Base-by-base conservation (phyloP, 306 rosid species). In the Luffa aegyptiaca region DNA sequence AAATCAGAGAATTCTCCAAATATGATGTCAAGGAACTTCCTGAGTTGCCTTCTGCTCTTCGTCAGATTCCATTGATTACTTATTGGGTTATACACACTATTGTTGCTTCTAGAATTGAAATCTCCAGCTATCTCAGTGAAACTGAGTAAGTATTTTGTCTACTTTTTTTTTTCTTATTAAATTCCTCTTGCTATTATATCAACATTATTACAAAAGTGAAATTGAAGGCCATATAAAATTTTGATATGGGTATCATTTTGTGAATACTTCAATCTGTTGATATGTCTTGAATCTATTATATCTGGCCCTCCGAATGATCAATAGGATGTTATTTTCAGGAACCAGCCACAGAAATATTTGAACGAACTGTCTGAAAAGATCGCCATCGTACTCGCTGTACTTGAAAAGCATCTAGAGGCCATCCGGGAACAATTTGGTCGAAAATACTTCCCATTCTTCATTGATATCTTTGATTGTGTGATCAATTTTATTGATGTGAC, bases 41-140 rank as follows among this genome's bases (percentile, higher is more conserved):
- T 31, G 77, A 72, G 2, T 72, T 72, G 6, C 77, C 77, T 46
- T 26, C 58, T 6, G 77, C 77, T 72, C 77, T 72, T 46, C 77
- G 77, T 3, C 52, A 77, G 5, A 72, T 72, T 1, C 77, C 77
- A 2, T 26, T 72, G 0, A 48, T 72, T 26, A 72, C 77, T 72
- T 72, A 72, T 26, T 72, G 77, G 77, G 77, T 72, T 48, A 72
- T 72, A 14, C 77, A 72, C 42, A 72, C 77, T 3, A 48, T 72
- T 72, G 77, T 72, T 72, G 59, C 77, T 72, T 72, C 77, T 48
- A 46, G 77, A 72, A 72, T 72, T 13, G 77, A 72, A 42, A 1
- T 72, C 77, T 72, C 77, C n/a, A 48, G 13, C 58, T 72, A 77
- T 62, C 53, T 77, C 0, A 31, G n/a, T 26, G 70, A 77, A 72